Evolutionary conservation across 768 basidiomycete species (phyloP).

Genomic region (Inosperma sp.): DNA sequence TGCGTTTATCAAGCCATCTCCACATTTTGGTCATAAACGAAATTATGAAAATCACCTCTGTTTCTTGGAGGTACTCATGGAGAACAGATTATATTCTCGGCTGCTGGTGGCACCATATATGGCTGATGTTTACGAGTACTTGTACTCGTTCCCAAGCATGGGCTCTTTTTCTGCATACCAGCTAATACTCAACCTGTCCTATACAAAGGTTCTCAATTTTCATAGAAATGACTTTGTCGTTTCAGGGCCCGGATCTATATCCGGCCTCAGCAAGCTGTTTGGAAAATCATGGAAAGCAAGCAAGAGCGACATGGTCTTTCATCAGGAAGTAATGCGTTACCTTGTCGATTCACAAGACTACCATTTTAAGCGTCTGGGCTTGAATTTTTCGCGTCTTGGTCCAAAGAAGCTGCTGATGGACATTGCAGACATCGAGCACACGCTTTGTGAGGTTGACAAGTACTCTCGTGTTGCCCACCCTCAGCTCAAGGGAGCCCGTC

Average conservation of each 20-base stretch:
- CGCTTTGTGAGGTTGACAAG: constrained; percentile 76
- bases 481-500: constrained; percentile 38
- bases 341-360: constrained; percentile 53
- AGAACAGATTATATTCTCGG: constrained; percentile 44
- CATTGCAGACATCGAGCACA: constrained; percentile 73
- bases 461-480: constrained; percentile 61
- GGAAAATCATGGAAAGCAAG: constrained; percentile 24
- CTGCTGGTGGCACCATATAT: constrained; percentile 50
- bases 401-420: constrained; percentile 47
- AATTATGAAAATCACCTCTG: constrained; percentile 60
- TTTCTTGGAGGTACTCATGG: constrained; percentile 58
- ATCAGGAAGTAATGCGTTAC: constrained; percentile 60
- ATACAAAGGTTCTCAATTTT: constrained; percentile 54
- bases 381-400: constrained; percentile 50
- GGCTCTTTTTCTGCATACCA: constrained; percentile 74
- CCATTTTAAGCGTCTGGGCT: constrained; percentile 57
- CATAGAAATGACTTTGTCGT: constrained; percentile 67
- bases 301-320: constrained; percentile 36
- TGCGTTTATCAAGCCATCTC: constrained; percentile 70
- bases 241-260: constrained; percentile 60
- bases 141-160: constrained; percentile 62
- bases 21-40: constrained; percentile 43
- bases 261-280: constrained; percentile 69
- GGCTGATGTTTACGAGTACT: constrained; percentile 57
- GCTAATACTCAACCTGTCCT: constrained; percentile 55